A percentile compares a stretch with the other conserved stretches of the same genome.
These are phyloP conservation scores for Diaporthe aspalathi DNA, from an alignment of 2,329 filamentous ascomycete genomes.

Conservation along the genomic window DNA sequence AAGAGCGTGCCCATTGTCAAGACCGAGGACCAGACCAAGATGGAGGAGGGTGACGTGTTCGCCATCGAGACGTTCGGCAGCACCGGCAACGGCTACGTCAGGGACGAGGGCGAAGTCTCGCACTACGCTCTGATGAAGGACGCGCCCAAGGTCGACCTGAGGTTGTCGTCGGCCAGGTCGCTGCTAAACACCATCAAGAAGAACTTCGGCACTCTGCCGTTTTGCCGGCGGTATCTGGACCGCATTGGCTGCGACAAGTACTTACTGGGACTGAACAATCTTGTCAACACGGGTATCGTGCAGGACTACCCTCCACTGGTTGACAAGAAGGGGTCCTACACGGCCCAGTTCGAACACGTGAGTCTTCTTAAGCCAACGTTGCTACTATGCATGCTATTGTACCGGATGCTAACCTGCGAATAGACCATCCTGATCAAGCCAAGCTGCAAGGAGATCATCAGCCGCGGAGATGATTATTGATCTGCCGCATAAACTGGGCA, in stretches of 20 bases:
- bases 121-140: constrained; percentile 85
- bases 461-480: constrained; percentile 86
- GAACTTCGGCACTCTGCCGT: constrained; percentile 94
- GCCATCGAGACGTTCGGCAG: constrained; percentile 97
- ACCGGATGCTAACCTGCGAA: constrained; percentile 35
- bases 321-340: constrained; percentile 94
- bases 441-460: constrained; percentile 88
- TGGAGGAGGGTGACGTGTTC: constrained; percentile 97
- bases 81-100: constrained; percentile 88
- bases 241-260: constrained; percentile 96
- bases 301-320: constrained; percentile 90
- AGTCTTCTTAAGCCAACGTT: constrained; percentile 53
- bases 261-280: constrained; percentile 88
- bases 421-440: constrained; percentile 82
- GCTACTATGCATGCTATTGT: neutral
- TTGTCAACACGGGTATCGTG: constrained; percentile 85
- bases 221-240: constrained; percentile 90
- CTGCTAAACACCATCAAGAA: constrained; percentile 92
- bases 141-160: constrained; percentile 79
- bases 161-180: constrained; percentile 84
- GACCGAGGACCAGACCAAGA: constrained; percentile 87
- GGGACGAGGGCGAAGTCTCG: constrained; percentile 89
- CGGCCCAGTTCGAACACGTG: constrained; percentile 94
- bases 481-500: neutral
- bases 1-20: constrained; percentile 97